Evolutionary conservation across 2,329 filamentous ascomycete species (phyloP).

Genomic region (Beauveria australis): DNA sequence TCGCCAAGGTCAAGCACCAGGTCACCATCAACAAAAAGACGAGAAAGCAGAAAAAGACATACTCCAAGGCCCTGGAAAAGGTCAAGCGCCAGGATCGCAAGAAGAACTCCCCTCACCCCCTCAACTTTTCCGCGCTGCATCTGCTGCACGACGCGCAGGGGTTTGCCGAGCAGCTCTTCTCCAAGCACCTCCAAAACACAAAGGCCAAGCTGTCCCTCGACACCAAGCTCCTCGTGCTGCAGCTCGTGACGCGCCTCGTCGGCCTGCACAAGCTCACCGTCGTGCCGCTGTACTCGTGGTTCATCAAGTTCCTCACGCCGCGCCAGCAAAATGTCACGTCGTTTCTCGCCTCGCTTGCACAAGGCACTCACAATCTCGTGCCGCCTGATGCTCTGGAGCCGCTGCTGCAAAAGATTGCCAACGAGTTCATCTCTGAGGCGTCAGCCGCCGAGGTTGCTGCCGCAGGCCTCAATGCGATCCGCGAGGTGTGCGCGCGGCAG

Average conservation of each 20-base stretch:
- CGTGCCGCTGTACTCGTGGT: conserved; percentile 89
- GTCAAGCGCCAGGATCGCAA: conserved; percentile 79
- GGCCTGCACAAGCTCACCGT: conserved; percentile 89
- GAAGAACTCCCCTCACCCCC: conserved; percentile 75
- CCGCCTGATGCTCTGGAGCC: conserved; percentile 90
- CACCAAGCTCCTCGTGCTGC: conserved; percentile 80
- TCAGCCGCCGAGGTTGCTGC: conserved; percentile 84
- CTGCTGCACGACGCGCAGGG: conserved; percentile 89
- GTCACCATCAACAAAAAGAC: conserved; percentile 93
- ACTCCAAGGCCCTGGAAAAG: conserved; percentile 74
- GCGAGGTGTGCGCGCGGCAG: conserved; percentile 87
- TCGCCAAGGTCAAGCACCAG: conserved; percentile 76
- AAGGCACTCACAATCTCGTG: conserved; percentile 83
- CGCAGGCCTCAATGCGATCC: conserved; percentile 87
- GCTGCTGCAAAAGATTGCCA: conserved; percentile 88
- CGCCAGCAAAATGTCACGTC: conserved; percentile 85
- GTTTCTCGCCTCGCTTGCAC: conserved; percentile 85
- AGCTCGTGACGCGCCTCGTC: conserved; percentile 83
- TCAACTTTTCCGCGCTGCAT: conserved; percentile 96
- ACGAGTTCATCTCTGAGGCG: conserved; percentile 96
- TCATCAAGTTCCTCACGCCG: conserved; percentile 84
- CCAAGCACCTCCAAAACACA: conserved; percentile 80
- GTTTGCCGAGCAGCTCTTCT: conserved; percentile 83
- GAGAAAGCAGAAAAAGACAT: conserved; percentile 72
- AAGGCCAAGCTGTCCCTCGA: conserved; percentile 82